phyloP scores from a whole-genome alignment of 2,329 filamentous ascomycete genomes.

The Scopulariopsis brevicaulis region DNA sequence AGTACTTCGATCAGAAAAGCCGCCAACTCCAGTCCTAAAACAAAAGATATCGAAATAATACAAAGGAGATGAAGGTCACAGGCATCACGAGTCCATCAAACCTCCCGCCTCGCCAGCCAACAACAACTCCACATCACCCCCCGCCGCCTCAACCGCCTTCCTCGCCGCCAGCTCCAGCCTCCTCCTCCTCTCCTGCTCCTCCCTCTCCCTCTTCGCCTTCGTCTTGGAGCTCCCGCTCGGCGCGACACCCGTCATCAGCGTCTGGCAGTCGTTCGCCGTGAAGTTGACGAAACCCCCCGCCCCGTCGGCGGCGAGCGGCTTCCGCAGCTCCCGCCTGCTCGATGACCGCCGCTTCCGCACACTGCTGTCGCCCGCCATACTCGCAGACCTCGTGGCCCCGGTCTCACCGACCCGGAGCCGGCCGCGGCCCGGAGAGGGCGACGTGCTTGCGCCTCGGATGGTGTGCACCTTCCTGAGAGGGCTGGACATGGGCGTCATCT shows the following conservation, averaged over 20 bases:
- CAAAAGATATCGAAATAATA: too few species aligned
- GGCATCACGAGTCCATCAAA: neutral
- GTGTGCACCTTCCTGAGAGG: neutral
- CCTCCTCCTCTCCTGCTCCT: constrained; percentile 66
- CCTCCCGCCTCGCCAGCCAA: constrained; percentile 30
- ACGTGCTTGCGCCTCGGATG: neutral
- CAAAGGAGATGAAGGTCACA: neutral
- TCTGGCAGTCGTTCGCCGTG: constrained; percentile 65
- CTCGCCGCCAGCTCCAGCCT: constrained; percentile 57
- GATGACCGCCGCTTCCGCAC: neutral
- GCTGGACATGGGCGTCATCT: neutral
- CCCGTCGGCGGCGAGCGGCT: neutral
- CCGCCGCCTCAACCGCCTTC: constrained; percentile 57
- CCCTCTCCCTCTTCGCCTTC: constrained; percentile 82
- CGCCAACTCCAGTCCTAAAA: too few species aligned
- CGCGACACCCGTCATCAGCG: constrained; percentile 81
- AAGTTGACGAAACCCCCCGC: constrained; percentile 70
- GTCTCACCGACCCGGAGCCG: neutral
- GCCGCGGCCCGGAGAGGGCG: neutral
- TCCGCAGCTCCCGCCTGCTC: neutral
- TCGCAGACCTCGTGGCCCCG: neutral
- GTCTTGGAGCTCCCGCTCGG: constrained; percentile 89
- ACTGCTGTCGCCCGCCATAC: neutral
- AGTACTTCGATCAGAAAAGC: too few species aligned
- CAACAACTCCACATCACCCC: constrained; percentile 50